A percentile compares a stretch with the other conserved stretches of the same genome.
Evolutionary conservation across 2,329 filamentous ascomycete genomes (phyloP).

Genomic region (Phyllosticta capitalensis): DNA sequence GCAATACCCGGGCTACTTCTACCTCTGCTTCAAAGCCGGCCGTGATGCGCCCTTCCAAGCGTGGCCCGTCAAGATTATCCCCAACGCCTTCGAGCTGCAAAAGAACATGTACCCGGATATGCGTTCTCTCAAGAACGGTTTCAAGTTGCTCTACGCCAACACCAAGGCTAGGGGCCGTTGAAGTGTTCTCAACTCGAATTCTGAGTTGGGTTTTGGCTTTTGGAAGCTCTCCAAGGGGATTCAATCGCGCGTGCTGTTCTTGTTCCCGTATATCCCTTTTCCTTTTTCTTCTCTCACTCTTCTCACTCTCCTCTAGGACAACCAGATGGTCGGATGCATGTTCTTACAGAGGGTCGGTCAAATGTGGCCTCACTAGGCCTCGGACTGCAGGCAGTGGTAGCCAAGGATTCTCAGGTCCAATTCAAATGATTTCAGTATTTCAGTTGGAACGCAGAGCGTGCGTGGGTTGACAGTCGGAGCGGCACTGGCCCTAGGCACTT

Average conservation of each 20-base stretch:
- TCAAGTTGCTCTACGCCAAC: conserved; percentile 72
- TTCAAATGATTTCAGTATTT: not conserved
- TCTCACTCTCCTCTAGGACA: not conserved
- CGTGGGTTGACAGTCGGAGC: not conserved
- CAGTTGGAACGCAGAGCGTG: not conserved
- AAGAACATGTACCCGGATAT: conserved; percentile 89
- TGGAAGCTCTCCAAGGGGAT: not conserved
- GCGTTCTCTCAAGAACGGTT: conserved; percentile 90
- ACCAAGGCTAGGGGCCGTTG: not conserved
- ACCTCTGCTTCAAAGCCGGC: conserved; percentile 91
- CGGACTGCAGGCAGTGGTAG: not conserved
- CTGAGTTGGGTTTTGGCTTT: not conserved
- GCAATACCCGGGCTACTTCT: conserved; percentile 89
- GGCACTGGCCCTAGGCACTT: not conserved
- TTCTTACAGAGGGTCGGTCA: no score
- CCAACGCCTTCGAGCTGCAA: conserved; percentile 85
- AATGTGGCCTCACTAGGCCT: not conserved
- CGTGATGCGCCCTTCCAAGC: conserved; percentile 61
- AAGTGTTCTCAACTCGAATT: not conserved
- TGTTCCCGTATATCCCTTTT: not conserved
- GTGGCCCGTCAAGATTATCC: conserved; percentile 84
- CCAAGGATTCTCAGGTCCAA: not conserved
- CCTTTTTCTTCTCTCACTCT: not conserved
- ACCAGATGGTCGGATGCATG: not conserved
- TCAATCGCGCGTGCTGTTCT: not conserved